phyloP scores from a whole-genome alignment of 176 grass and related monocot genomes.

The Rhynchospora breviuscula region DNA sequence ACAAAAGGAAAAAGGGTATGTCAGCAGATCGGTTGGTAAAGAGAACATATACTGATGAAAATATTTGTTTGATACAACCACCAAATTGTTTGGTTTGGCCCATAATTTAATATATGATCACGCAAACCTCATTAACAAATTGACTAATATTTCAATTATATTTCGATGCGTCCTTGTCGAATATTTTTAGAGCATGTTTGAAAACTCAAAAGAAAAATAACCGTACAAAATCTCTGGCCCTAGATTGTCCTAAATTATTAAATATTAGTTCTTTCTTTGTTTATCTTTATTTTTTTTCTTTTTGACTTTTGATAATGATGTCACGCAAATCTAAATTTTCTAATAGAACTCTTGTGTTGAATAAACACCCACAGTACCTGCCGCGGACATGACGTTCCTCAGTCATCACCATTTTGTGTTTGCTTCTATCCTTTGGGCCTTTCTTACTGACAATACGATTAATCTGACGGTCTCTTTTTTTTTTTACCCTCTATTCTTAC shows the following conservation, averaged over 20 bases:
- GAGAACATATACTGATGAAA: no score
- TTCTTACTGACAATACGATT: no score
- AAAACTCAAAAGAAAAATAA: not conserved
- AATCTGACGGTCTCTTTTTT: no score
- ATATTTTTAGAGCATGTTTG: not conserved
- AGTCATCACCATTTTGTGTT: no score
- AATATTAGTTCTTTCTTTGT: not conserved
- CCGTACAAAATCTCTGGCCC: not conserved
- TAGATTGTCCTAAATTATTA: not conserved
- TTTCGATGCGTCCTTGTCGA: not conserved
- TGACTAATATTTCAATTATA: not conserved
- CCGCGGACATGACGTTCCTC: no score
- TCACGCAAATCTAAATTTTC: not conserved
- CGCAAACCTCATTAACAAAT: not conserved
- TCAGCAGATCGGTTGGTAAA: no score
- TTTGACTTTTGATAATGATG: not conserved
- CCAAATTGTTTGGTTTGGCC: not conserved
- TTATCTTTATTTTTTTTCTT: not conserved
- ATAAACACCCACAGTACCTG: no score
- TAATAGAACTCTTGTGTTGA: no score
- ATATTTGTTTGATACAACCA: not conserved
- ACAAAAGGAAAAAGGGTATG: no score
- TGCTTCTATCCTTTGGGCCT: no score
- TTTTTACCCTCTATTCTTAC: no score
- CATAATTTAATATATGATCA: not conserved